phyloP scores from a whole-genome alignment of 2,329 filamentous ascomycete genomes.

The Acarospora socialis region DNA sequence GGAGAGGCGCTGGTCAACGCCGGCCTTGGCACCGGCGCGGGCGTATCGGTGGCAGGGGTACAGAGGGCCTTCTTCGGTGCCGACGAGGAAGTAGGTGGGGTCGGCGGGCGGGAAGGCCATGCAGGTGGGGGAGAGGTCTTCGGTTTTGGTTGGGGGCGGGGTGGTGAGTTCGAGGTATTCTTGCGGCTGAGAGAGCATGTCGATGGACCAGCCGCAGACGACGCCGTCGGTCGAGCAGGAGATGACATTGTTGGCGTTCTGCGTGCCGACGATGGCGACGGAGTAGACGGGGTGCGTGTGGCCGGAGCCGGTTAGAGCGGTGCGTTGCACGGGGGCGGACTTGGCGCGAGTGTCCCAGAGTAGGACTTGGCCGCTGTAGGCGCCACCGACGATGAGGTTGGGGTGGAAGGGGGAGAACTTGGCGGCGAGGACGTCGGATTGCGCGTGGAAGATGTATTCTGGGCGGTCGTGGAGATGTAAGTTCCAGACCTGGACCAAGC shows the following conservation, averaged over 20 bases:
- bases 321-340: conserved; percentile 85
- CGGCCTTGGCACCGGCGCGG: conserved; percentile 89
- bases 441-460: conserved; percentile 92
- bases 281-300: conserved; percentile 96
- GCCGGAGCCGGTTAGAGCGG: conserved; percentile 81
- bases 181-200: conserved; percentile 94
- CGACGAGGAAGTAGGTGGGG: conserved; percentile 93
- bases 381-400: conserved; percentile 87
- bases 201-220: conserved; percentile 92
- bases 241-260: conserved; percentile 97
- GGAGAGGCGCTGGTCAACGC: conserved; percentile 74
- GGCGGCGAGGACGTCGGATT: conserved; percentile 86
- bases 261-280: conserved; percentile 88
- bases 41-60: conserved; percentile 96
- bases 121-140: conserved; percentile 87
- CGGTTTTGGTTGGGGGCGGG: conserved; percentile 74
- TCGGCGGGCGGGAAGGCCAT: conserved; percentile 91
- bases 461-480: conserved; percentile 84
- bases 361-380: conserved; percentile 90
- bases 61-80: conserved; percentile 91
- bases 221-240: conserved; percentile 94
- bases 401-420: conserved; percentile 99
- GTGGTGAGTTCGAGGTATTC: conserved; percentile 81
- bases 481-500: conserved; percentile 94
- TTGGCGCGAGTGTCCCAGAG: conserved; percentile 93